Conservation (phyloP, 1,139 yeast species). For the Magnusiomyces sp. region DNA sequence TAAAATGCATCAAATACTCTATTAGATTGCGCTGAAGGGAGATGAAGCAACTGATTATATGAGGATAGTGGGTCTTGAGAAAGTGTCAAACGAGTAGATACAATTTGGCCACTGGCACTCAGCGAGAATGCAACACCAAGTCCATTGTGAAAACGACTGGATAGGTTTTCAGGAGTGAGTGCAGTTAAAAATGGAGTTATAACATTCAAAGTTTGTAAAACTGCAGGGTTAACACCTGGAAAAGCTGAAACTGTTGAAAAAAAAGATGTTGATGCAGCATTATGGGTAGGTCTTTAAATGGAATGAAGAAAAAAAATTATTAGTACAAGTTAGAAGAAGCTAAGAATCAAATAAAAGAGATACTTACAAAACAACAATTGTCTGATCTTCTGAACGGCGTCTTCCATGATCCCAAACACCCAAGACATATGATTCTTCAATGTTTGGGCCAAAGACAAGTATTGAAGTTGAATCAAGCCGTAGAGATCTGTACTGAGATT, state of each 20-base stretch:
- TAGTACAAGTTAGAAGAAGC: not conserved
- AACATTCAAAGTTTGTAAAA: conserved; percentile 32
- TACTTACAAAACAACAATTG: conserved; percentile 31
- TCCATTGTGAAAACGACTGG: conserved; percentile 33
- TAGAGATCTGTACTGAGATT: conserved; percentile 25
- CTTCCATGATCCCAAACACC: conserved; percentile 36
- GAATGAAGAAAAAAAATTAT: conserved; percentile 5
- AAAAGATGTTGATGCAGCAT: conserved; percentile 20
- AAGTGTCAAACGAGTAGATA: conserved; percentile 29
- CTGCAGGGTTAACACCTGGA: conserved; percentile 31
- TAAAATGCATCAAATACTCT: conserved; percentile 35
- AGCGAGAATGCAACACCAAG: conserved; percentile 28
- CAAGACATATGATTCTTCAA: conserved; percentile 30
- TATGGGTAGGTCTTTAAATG: conserved; percentile 18
- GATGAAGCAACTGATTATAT: conserved; percentile 29
- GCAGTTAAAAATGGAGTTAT: conserved; percentile 35
- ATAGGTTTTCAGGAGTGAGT: conserved; percentile 31
- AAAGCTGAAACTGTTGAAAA: conserved; percentile 27
- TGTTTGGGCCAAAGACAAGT: conserved; percentile 27
- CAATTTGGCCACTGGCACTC: conserved; percentile 29
- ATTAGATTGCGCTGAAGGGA: conserved; percentile 23
- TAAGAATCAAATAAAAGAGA: not conserved
- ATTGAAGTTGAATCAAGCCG: conserved; percentile 30
- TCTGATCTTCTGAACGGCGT: conserved; percentile 35
- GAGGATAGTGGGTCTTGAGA: conserved; percentile 27